These are phyloP conservation scores for Vanrija pseudolonga DNA, from an alignment of 1,284 basidiomycete species.

Conservation along the genomic window DNA sequence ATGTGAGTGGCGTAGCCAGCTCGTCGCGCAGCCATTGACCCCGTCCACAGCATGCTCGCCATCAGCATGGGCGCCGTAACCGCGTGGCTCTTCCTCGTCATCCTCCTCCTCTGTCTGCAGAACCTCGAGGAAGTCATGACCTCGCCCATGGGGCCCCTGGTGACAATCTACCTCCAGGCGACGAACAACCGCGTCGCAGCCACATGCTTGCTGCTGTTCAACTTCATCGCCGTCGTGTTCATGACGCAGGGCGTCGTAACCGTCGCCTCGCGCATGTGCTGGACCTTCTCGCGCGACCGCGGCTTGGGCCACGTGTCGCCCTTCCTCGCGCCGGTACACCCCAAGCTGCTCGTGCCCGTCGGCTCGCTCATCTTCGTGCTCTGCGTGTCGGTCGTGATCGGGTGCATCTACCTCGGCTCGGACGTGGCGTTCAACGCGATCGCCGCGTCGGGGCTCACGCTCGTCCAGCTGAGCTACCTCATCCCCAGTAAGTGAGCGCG, in stretches of 20 bases:
- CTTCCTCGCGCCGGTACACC: conserved; percentile 1
- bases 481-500: conserved; percentile 34
- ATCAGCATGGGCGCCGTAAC: conserved; percentile 24
- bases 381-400: conserved; percentile 48
- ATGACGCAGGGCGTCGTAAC: conserved; percentile 20
- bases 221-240: conserved; percentile 19
- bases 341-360: conserved; percentile 24
- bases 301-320: not conserved
- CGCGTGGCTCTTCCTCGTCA: conserved; percentile 34
- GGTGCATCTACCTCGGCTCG: conserved; percentile 51
- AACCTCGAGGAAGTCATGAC: not conserved
- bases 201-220: conserved; percentile 20
- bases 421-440: conserved; percentile 29
- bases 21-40: not conserved
- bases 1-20: conserved; percentile 26
- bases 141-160: not conserved
- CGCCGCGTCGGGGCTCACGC: conserved; percentile 19
- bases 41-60: conserved; percentile 51
- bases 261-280: conserved; percentile 17
- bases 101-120: conserved; percentile 21
- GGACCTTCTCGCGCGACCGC: conserved; percentile 9
- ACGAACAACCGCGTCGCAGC: conserved; percentile 23
- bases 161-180: conserved; percentile 18
- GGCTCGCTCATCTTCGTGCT: conserved; percentile 16
- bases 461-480: conserved; percentile 31